Evolutionary conservation across 352 stramenopile species (phyloP), one percentile per base, ranked within the genome.

Genomic region (Elongisporangium prolatum): DNA sequence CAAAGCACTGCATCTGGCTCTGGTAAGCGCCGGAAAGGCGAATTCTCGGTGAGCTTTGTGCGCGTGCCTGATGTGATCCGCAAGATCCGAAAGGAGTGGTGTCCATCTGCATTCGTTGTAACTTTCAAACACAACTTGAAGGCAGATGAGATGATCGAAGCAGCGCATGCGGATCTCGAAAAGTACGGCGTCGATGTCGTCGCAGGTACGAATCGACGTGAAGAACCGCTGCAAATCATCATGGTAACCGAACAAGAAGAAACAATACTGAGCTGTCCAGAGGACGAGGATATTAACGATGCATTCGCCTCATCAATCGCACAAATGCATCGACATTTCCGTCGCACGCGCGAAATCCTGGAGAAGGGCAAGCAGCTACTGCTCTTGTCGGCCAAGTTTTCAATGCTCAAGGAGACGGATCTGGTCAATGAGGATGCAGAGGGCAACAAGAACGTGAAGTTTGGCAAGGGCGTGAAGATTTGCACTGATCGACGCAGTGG

Each of bases 381-480:
- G 50, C 64, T 95, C 38, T 68, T 95, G 14, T 90, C 85, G 54
- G 85, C 85, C 57, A 95, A 95, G 56, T 95, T 95, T 34, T 88
- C 81, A 13, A 95, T 95, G 85, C 78, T 92, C 20, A 95, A 93
- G 56, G 83, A 91, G 48, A 88, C 83, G 24, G 85, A 95, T 17
- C 52, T 91, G n/a, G 74, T 95, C 47, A 94, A 93, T 56, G 83
- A 89, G 67, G 85, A 95, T 59, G 85, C 85, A 1, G 64, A 90
- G 3, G 85, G 85, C 52, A 93, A 93, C 74, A 95, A 92, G 67
- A 93, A 93, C 58, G 81, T 93, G 44, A 80, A 86, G 65, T 95
- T 93, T 55, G 84, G 85, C 28, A 68, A 71, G 14, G 85, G 85
- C 37, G 78, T 95, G 28, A 85, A 85, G 57, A 93, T 93, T 52